These are phyloP conservation scores for Blastobotrys illinoisensis DNA, from an alignment of 1,139 yeast species.

Conservation along the genomic window DNA sequence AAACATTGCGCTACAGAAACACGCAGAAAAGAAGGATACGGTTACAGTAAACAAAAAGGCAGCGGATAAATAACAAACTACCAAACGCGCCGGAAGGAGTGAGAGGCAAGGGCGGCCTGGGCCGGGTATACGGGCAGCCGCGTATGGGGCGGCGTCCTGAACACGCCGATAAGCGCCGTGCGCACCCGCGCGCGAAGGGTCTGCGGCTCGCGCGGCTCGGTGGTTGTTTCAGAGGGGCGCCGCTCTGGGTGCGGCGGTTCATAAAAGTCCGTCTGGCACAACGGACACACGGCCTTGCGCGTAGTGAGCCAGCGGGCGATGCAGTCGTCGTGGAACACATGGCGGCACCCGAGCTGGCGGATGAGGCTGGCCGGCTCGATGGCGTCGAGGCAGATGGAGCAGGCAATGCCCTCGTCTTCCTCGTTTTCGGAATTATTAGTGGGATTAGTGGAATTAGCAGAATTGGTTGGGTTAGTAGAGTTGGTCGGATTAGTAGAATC, in stretches of 20 bases:
- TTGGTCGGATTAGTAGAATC: not conserved
- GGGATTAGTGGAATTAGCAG: not conserved
- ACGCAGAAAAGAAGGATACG: too few relatives aligned
- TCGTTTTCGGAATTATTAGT: not conserved
- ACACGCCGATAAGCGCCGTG: not conserved
- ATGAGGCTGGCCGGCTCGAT: conserved; percentile 61
- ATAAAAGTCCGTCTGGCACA: conserved; percentile 51
- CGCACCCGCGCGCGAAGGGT: not conserved
- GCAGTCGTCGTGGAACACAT: conserved; percentile 75
- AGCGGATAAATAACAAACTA: too few relatives aligned
- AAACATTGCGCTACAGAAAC: too few relatives aligned
- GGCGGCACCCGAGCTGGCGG: conserved; percentile 74
- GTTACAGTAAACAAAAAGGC: too few relatives aligned
- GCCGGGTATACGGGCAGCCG: not conserved
- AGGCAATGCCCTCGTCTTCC: conserved; percentile 28
- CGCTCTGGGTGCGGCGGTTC: conserved; percentile 5
- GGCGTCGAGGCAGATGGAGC: conserved; percentile 73
- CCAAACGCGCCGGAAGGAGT: not conserved
- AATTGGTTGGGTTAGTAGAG: not conserved
- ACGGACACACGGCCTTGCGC: conserved; percentile 76
- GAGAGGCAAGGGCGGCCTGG: not conserved
- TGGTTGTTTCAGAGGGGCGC: not conserved
- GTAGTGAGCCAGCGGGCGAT: conserved; percentile 76
- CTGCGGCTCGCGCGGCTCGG: not conserved
- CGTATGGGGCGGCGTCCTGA: not conserved